These are phyloP conservation scores for Chytriomyces confervae DNA, from an alignment of 192 early-diverging fungal genomes.

Conservation along the genomic window DNA sequence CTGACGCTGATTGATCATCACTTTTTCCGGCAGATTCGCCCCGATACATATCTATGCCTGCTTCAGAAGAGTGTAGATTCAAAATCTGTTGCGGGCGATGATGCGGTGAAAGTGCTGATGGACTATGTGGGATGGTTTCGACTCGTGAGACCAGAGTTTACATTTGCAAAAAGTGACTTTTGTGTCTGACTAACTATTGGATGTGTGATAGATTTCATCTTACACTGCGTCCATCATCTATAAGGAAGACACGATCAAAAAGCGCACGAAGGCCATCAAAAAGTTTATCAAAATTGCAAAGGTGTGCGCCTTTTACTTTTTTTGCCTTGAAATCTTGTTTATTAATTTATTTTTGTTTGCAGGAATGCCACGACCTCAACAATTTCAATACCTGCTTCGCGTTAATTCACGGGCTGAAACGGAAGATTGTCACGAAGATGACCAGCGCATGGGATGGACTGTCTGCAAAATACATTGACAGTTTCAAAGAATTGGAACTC, in stretches of 20 bases:
- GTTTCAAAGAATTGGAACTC: conserved; percentile 43
- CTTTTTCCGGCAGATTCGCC: conserved; percentile 57
- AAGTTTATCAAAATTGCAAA: conserved; percentile 56
- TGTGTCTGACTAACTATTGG: neutral
- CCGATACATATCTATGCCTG: conserved; percentile 56
- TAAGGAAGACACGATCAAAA: conserved; percentile 56
- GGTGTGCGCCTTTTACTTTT: conserved; percentile 18
- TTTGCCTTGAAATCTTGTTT: neutral
- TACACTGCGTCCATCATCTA: conserved; percentile 53
- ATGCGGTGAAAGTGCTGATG: conserved; percentile 50
- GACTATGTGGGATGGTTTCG: conserved; percentile 58
- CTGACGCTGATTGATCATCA: conserved; percentile 58
- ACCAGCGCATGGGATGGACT: conserved; percentile 56
- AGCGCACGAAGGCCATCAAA: conserved; percentile 51
- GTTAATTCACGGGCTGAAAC: conserved; percentile 50
- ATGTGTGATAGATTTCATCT: conserved; percentile 38
- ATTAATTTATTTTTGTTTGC: neutral
- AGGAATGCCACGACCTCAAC: conserved; percentile 49
- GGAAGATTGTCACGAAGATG: conserved; percentile 43
- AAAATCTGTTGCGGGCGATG: conserved; percentile 43
- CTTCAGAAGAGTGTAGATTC: conserved; percentile 38
- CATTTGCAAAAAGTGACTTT: neutral
- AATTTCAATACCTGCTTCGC: conserved; percentile 57
- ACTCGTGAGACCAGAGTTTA: conserved; percentile 34
- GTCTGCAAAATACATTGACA: conserved; percentile 51